Conservation (phyloP, 345 rosid species). For the Aurinia saxatilis region DNA sequence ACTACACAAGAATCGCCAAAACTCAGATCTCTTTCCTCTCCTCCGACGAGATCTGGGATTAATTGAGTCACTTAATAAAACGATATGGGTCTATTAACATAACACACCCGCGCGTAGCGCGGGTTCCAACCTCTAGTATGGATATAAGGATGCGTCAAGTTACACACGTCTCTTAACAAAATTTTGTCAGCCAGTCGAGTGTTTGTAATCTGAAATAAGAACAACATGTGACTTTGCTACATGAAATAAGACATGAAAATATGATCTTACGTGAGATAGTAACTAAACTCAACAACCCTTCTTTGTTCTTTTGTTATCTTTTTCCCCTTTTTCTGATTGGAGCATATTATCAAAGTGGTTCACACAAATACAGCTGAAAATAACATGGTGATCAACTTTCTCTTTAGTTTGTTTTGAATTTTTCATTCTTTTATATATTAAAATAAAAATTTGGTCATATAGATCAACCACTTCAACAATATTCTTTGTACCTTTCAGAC, state of each 20-base stretch:
- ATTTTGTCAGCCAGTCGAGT: background rate
- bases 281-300: conserved; percentile 19
- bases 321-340: background rate
- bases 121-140: no score
- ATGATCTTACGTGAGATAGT: background rate
- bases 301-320: background rate
- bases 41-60: no score
- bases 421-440: background rate
- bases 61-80: no score
- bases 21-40: no score
- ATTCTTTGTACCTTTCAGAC: background rate
- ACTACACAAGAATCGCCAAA: no score
- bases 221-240: conserved; percentile 7
- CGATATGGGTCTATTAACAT: no score
- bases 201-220: background rate
- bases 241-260: background rate
- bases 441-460: background rate
- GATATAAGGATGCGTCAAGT: background rate
- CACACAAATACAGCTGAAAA: background rate
- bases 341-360: conserved; percentile 6
- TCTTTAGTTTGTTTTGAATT: conserved; percentile 1
- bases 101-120: no score
- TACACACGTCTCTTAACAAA: background rate
- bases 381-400: conserved; percentile 1
- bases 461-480: conserved; percentile 22